Evolutionary conservation across 768 basidiomycete genomes (phyloP), one percentile per base, ranked within the genome.

Genomic region (Lentinus tigrinus): DNA sequence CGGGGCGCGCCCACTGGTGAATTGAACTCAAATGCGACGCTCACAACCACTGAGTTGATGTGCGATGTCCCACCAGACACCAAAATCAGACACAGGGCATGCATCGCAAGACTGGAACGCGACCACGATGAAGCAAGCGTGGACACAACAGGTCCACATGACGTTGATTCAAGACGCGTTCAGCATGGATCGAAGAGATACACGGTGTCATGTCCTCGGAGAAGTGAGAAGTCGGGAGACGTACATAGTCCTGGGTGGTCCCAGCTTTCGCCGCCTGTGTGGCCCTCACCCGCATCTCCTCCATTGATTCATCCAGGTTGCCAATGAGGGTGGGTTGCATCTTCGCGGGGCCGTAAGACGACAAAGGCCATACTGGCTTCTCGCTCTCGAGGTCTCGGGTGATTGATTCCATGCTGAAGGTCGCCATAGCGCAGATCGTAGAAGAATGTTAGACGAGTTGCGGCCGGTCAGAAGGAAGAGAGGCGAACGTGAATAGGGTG

Each of bases 281-380:
- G 6, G 89, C 89, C 60, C 80, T 85, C 37, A 87, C 74, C 43
- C 90, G 79, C 44, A 95, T 72, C 70, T 97, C 94, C 65, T 95
- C 94, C 0, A 82, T 81, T 0, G 86, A 89, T 59, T 87, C 77
- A 62, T 97, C 93, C 31, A 88, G 71, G 2, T 83, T 85, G 9
- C 73, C 54, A 17, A 97, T 70, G 5, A 95, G 63, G 21, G 76
- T 82, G 0, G 85, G 85, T 62, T 93, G 91, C 58, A 80, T 66
- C 68, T 95, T 96, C 3, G 84, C 82, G 21, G 91, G 84, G 0
- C 80, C 93, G 68, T 90, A 95, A 0, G 84, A 87, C 0, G 91
- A 86, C 0, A 95, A 74, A 14, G 88, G 87, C 88, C 90, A 97
- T 13, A 79, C 43, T 0, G 93, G 94, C 66, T 84, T 87, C 16